These are phyloP conservation scores for Microdochium nivale DNA, from an alignment of 2,329 filamentous ascomycete genomes.

Conservation along the genomic window DNA sequence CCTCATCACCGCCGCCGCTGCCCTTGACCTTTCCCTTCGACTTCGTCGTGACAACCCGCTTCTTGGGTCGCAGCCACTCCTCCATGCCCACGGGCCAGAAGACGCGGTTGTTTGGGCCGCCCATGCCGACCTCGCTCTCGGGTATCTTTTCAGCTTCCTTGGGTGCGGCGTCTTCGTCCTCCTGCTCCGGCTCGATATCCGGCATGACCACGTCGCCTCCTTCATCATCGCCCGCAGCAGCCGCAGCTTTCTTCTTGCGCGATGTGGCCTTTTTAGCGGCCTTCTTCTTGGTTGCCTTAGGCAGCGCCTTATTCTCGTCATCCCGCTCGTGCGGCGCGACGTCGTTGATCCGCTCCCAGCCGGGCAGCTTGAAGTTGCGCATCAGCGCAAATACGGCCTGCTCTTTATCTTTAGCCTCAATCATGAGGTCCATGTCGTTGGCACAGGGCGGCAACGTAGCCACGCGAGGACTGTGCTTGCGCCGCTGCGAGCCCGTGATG, in stretches of 20 bases:
- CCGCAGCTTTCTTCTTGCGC: constrained; percentile 27
- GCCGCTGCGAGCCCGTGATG: constrained; percentile 66
- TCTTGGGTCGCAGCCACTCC: constrained; percentile 78
- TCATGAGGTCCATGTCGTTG: constrained; percentile 90
- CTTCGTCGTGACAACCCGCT: constrained; percentile 55
- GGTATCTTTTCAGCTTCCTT: constrained; percentile 37
- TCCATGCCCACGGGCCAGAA: constrained; percentile 91
- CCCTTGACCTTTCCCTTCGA: constrained; percentile 20
- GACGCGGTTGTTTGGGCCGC: constrained; percentile 69
- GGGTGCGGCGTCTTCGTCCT: constrained; percentile 29
- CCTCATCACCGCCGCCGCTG: constrained; percentile 16
- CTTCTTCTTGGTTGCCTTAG: constrained; percentile 35
- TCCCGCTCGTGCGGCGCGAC: constrained; percentile 67
- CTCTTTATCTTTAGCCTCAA: constrained; percentile 97
- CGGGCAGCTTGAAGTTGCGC: constrained; percentile 77
- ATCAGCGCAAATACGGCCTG: constrained; percentile 94
- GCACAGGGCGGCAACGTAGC: constrained; percentile 73
- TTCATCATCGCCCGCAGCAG: constrained; percentile 20
- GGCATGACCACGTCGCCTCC: constrained; percentile 29
- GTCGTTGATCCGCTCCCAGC: constrained; percentile 66
- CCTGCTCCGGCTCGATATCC: constrained; percentile 23
- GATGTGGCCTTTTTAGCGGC: constrained; percentile 31
- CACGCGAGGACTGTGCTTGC: constrained; percentile 80
- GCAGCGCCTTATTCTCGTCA: constrained; percentile 59
- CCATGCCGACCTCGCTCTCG: constrained; percentile 74